phyloP scores from a whole-genome alignment of 2,329 filamentous ascomycete species.

The Zarea fungicola region DNA sequence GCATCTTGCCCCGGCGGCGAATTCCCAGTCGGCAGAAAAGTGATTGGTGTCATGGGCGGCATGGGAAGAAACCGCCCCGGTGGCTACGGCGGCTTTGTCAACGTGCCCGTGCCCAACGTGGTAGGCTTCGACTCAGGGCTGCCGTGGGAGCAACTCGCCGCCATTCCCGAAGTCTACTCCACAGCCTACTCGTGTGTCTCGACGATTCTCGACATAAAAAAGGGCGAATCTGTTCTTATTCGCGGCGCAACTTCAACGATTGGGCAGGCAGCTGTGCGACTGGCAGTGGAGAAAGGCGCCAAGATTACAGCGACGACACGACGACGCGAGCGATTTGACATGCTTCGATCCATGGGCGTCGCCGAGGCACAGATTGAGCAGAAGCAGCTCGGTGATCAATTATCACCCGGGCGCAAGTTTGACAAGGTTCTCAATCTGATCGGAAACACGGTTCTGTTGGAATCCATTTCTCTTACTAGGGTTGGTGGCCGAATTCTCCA shows the following conservation, averaged over 20 bases:
- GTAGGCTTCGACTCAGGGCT: slow-evolving; percentile 23
- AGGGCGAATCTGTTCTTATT: slow-evolving; percentile 31
- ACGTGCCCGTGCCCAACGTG: slow-evolving; percentile 29
- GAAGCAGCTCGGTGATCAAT: slow-evolving; percentile 16
- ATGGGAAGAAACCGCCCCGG: slow-evolving; percentile 23
- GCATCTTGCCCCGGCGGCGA: slow-evolving; percentile 29
- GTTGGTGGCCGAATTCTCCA: slow-evolving; percentile 29
- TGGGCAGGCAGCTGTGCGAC: slow-evolving; percentile 31
- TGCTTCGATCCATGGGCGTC: slow-evolving; percentile 26
- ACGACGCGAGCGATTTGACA: slow-evolving; percentile 22
- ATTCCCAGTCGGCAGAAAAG: slow-evolving; percentile 27
- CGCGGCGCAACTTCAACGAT: slow-evolving; percentile 36
- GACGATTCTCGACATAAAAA: slow-evolving; percentile 28
- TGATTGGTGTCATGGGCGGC: slow-evolving; percentile 38
- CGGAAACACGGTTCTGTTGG: slow-evolving; percentile 33
- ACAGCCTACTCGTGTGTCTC: slow-evolving; percentile 36
- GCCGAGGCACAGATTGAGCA: slow-evolving; percentile 23
- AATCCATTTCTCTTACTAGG: slow-evolving; percentile 25
- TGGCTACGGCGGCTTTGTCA: slow-evolving; percentile 22
- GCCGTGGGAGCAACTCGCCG: slow-evolving; percentile 33
- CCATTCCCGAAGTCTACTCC: slow-evolving; percentile 34
- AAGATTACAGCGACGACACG: slow-evolving; percentile 35
- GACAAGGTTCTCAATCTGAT: slow-evolving; percentile 35
- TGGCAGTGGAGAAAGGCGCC: slow-evolving; percentile 26
- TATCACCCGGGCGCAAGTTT: slow-evolving; percentile 21